Evolutionary conservation across 2,329 filamentous ascomycete species (phyloP).

Genomic region (Trichophyton rubrum): DNA sequence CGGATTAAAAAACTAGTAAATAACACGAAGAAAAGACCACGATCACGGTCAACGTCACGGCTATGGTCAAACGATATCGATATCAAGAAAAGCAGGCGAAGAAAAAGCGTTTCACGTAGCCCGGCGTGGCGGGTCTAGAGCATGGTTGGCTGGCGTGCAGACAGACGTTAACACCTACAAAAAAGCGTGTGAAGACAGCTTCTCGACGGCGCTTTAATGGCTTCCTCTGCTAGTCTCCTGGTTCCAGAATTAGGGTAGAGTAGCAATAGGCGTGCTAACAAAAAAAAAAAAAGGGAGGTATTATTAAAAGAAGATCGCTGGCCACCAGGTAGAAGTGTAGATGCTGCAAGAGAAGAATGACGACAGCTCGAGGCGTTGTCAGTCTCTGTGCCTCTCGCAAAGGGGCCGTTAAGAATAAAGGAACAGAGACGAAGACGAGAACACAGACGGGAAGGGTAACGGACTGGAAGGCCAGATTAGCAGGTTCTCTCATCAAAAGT

Average conservation of each 20-base stretch:
- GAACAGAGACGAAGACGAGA: neutral
- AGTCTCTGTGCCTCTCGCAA: neutral
- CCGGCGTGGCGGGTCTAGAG: conserved; percentile 1
- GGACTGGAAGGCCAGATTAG: neutral
- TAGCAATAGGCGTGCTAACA: neutral
- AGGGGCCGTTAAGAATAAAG: conserved; percentile 2
- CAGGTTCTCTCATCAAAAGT: neutral
- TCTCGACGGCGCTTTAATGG: neutral
- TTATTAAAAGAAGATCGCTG: neutral
- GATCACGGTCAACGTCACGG: conserved; percentile 4
- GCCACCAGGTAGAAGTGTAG: neutral
- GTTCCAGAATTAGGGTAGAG: neutral
- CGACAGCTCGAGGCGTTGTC: neutral
- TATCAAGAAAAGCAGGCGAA: neutral
- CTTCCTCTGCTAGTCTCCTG: neutral
- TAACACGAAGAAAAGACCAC: neutral
- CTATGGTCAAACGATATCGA: conserved; percentile 1
- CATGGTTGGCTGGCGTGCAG: neutral
- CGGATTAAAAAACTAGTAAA: neutral
- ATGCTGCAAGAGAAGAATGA: neutral
- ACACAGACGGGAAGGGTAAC: neutral
- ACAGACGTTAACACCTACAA: neutral
- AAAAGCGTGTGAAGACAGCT: neutral
- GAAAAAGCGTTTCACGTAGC: neutral
- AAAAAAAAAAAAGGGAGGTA: neutral